A percentile compares a stretch with the other conserved stretches of the same genome.
Conservation (phyloP, 2,329 filamentous ascomycete species). For the Biscogniauxia mediterranea region DNA sequence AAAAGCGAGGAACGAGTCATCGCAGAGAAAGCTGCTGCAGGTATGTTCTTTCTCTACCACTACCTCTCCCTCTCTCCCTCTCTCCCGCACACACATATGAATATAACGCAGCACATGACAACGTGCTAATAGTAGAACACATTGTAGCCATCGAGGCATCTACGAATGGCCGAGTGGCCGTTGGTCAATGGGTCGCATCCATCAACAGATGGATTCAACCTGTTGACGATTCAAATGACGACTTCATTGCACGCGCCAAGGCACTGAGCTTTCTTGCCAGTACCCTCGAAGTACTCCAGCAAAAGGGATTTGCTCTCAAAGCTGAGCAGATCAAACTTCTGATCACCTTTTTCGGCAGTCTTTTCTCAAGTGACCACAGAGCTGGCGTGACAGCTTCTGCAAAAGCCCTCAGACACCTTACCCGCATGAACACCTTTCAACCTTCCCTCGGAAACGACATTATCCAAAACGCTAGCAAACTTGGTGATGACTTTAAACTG, state of each 20-base stretch:
- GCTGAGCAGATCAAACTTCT: constrained; percentile 51
- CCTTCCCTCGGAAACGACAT: constrained; percentile 48
- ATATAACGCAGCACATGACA: background rate
- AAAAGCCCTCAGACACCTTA: constrained; percentile 50
- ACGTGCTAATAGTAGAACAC: constrained; percentile 10
- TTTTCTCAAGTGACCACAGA: constrained; percentile 59
- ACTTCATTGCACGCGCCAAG: constrained; percentile 53
- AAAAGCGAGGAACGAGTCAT: constrained; percentile 37
- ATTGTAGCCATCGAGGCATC: constrained; percentile 45
- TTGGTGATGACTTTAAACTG: constrained; percentile 56
- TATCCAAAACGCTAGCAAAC: constrained; percentile 46
- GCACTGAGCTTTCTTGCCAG: constrained; percentile 56
- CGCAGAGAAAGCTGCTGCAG: constrained; percentile 41
- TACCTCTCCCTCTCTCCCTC: no score
- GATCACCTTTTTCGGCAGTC: constrained; percentile 55
- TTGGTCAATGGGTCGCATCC: constrained; percentile 55
- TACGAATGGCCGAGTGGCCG: constrained; percentile 42
- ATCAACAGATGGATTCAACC: constrained; percentile 54
- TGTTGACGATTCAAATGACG: constrained; percentile 39
- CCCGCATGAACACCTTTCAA: constrained; percentile 50
- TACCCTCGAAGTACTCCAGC: constrained; percentile 49
- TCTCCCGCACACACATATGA: background rate
- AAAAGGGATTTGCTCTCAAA: constrained; percentile 40
- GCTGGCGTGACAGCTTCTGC: constrained; percentile 56
- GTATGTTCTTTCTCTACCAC: constrained; percentile 31